Evolutionary conservation across 306 rosid species (phyloP).

Genomic region (Senna tora): DNA sequence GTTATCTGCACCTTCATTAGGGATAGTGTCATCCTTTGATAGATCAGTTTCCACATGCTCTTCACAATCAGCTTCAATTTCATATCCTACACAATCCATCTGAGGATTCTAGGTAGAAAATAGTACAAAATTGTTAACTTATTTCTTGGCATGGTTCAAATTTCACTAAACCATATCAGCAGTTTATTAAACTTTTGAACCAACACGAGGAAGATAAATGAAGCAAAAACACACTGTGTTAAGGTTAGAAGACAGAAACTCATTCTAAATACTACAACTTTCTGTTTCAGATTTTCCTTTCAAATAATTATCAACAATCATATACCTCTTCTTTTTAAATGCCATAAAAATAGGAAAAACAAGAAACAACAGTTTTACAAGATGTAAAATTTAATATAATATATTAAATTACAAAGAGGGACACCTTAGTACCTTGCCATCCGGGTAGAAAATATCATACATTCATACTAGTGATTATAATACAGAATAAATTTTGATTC

Average conservation of each 20-base stretch:
- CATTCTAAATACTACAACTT: not conserved
- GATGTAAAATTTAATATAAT: not conserved
- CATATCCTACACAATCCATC: conserved; percentile 42
- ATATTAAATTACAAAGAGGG: not conserved
- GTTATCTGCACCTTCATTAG: conserved; percentile 37
- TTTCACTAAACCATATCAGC: conserved; percentile 3
- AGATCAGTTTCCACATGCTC: conserved; percentile 39
- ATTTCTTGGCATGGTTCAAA: conserved; percentile 17
- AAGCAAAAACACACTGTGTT: not conserved
- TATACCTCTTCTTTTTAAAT: not conserved
- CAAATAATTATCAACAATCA: conserved; percentile 3
- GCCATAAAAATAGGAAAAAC: not conserved
- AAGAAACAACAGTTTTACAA: no score
- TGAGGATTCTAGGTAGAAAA: conserved; percentile 34
- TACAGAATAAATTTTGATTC: not conserved
- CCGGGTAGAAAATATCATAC: not conserved
- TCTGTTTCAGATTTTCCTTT: not conserved
- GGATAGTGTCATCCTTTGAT: conserved; percentile 35
- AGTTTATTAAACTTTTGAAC: not conserved
- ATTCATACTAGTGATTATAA: not conserved
- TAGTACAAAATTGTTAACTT: conserved; percentile 25
- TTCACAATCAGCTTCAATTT: conserved; percentile 49
- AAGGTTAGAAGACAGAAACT: not conserved
- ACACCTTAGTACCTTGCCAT: no score
- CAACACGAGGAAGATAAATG: not conserved